These are phyloP conservation scores for Diaporthe vexans DNA, from an alignment of 2,329 filamentous ascomycete species.

Conservation along the genomic window DNA sequence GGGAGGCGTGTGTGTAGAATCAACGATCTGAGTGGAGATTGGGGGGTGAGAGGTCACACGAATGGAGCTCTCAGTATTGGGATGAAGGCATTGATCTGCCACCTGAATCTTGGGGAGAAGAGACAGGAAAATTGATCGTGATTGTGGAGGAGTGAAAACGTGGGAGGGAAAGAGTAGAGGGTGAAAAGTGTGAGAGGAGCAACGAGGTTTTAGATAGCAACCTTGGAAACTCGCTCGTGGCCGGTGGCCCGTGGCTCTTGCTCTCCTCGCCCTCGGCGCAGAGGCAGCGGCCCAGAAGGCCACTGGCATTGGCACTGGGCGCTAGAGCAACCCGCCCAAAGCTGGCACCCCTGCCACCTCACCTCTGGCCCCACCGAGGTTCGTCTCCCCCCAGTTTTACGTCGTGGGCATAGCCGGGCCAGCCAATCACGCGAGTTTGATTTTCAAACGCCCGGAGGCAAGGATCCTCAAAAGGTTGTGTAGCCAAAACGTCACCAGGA, in stretches of 20 bases:
- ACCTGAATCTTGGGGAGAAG: conserved; percentile 28
- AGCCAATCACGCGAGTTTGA: conserved; percentile 37
- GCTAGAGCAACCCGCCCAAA: conserved; percentile 30
- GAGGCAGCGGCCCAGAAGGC: conserved; percentile 11
- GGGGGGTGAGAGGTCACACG: conserved; percentile 43
- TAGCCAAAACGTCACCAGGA: conserved; percentile 40
- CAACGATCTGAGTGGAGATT: conserved; percentile 36
- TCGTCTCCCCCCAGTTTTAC: conserved; percentile 31
- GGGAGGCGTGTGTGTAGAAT: conserved; percentile 33
- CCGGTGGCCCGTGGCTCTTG: conserved; percentile 33
- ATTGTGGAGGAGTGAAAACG: conserved; percentile 30
- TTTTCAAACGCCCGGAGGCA: conserved; percentile 39
- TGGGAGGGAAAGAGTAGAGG: conserved; percentile 3
- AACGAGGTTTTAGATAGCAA: conserved; percentile 42
- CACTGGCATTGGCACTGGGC: conserved; percentile 34
- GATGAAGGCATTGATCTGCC: conserved; percentile 40
- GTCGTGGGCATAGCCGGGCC: conserved; percentile 33
- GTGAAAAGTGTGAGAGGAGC: conserved; percentile 40
- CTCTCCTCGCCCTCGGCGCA: conserved; percentile 38
- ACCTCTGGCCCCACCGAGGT: conserved; percentile 29
- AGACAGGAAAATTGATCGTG: conserved; percentile 16
- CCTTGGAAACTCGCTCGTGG: conserved; percentile 28
- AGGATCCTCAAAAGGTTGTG: conserved; percentile 26
- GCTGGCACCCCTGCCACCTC: conserved; percentile 37
- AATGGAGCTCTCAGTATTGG: conserved; percentile 44